Percentiles rank a stretch among this genome's conserved stretches.
Evolutionary conservation across 1,284 basidiomycete genomes (phyloP).

Genomic region (Cryptococcus hybrid): DNA sequence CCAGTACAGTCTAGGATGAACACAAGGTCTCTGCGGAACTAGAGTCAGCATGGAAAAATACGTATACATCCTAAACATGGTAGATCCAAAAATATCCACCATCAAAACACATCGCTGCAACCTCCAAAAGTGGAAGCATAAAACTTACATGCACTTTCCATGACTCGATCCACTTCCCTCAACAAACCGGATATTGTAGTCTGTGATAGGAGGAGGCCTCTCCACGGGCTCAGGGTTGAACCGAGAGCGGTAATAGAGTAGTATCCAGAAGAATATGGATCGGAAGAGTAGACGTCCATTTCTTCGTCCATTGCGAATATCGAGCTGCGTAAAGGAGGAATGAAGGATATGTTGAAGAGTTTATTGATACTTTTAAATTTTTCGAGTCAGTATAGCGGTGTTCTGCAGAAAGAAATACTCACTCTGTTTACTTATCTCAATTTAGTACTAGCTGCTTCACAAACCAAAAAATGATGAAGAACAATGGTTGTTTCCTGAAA

Average conservation of each 20-base stretch:
- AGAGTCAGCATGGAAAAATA: conserved; percentile 4
- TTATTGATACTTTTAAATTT: too few relatives aligned
- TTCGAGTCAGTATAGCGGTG: too few relatives aligned
- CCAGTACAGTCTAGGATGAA: conserved; percentile 88
- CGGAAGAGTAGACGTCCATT: conserved; percentile 34
- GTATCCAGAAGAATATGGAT: conserved; percentile 23
- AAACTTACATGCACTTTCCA: conserved; percentile 45
- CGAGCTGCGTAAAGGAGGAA: too few relatives aligned
- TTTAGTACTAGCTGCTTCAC: too few relatives aligned
- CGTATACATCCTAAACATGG: background rate
- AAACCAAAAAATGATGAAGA: too few relatives aligned
- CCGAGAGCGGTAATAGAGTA: conserved; percentile 22
- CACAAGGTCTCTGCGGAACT: conserved; percentile 69
- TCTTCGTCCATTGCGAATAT: conserved; percentile 33
- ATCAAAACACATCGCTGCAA: background rate
- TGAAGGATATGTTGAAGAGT: too few relatives aligned
- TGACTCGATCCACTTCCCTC: conserved; percentile 24
- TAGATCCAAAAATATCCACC: too few relatives aligned
- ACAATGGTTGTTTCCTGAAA: too few relatives aligned
- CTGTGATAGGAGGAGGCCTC: conserved; percentile 25
- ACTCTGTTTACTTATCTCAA: too few relatives aligned
- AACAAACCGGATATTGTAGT: conserved; percentile 39
- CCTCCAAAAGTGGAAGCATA: background rate
- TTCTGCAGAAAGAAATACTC: too few relatives aligned
- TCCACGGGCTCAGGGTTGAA: conserved; percentile 16